These are phyloP conservation scores for Mortierella sp. DNA, from an alignment of 371 early-diverging fungal species.

Conservation along the genomic window DNA sequence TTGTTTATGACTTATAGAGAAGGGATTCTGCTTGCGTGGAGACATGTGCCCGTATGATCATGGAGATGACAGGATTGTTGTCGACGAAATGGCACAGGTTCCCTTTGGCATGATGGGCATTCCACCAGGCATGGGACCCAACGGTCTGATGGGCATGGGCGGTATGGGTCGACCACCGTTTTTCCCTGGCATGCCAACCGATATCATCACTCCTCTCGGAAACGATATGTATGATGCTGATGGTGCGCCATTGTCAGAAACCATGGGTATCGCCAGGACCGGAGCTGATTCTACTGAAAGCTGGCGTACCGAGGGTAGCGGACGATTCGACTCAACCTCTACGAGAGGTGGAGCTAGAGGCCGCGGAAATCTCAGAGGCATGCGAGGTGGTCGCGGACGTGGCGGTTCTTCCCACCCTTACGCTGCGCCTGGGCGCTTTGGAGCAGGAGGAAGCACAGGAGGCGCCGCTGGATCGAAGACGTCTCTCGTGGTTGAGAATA, in stretches of 20 bases:
- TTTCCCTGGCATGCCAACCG: constrained; percentile 39
- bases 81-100: constrained; percentile 67
- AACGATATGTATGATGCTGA: constrained; percentile 30
- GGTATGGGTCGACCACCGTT: constrained; percentile 33
- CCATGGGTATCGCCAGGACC: constrained; percentile 15
- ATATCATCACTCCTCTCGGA: constrained; percentile 28
- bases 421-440: constrained; percentile 36
- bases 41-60: constrained; percentile 88
- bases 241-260: constrained; percentile 20
- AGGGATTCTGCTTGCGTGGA: constrained; percentile 87
- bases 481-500: constrained; percentile 81
- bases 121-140: constrained; percentile 33
- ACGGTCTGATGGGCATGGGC: constrained; percentile 34
- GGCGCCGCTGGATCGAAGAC: constrained; percentile 59
- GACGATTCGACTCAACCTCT: constrained; percentile 35
- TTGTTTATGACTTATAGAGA: constrained; percentile 62
- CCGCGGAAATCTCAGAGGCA: constrained; percentile 50
- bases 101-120: constrained; percentile 54
- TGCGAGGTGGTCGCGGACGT: constrained; percentile 78
- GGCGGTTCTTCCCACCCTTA: constrained; percentile 49
- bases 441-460: constrained; percentile 30
- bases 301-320: constrained; percentile 17
- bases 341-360: constrained; percentile 41
- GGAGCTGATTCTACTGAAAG: constrained; percentile 18
- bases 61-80: constrained; percentile 80